Evolutionary conservation across 352 stramenopile species (phyloP), one percentile per base, ranked within the genome.

Genomic region (Pythium insidiosum): DNA sequence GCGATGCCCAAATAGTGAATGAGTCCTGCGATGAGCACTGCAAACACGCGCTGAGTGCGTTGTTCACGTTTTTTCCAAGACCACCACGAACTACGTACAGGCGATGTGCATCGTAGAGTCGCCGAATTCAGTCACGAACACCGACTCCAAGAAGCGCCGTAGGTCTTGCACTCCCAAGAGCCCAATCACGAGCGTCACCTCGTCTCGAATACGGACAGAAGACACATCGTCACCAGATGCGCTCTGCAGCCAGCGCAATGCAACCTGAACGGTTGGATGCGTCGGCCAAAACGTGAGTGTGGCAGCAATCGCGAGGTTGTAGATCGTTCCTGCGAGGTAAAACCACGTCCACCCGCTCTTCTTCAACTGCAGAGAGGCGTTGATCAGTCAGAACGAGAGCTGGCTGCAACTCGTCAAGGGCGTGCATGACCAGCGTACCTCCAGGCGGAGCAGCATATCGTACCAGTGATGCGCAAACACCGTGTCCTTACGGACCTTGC

Each of bases 311-410:
- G 39, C 36, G 0, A 56, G 23, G 46, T 75, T 84, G 42, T 79
- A 67, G 19, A 76, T 4, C 1, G 69, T 59, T 37, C 73, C 76
- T 6, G 68, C 45, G 12, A 85, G 50, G 47, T 89, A 89, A 50
- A 89, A 89, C 65, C 68, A 80, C 49, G 68, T 86, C 72, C 70
- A 89, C 23, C 56, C 66, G 29, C 65, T 66, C 50, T 88, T 88
- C 19, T 38, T 43, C 39, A 63, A 55, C 50, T 63, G 15, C n/a
- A n/a, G n/a, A n/a, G n/a, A 33, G 4, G 16, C 2, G 21, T 46
- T 19, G 12, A 20, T 39, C 10, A 39, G 34, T 39, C 7, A 20
- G 12, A 20, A 10, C 34, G 18, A n/a, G 6, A 39, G 18, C 34
- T 20, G 10, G 16, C 34, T 20, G 34, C 9, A 18, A n/a, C 16